A percentile compares a stretch with the other conserved stretches of the same genome.
phyloP scores from a whole-genome alignment of 768 basidiomycete species.

The Harrya chromipes region DNA sequence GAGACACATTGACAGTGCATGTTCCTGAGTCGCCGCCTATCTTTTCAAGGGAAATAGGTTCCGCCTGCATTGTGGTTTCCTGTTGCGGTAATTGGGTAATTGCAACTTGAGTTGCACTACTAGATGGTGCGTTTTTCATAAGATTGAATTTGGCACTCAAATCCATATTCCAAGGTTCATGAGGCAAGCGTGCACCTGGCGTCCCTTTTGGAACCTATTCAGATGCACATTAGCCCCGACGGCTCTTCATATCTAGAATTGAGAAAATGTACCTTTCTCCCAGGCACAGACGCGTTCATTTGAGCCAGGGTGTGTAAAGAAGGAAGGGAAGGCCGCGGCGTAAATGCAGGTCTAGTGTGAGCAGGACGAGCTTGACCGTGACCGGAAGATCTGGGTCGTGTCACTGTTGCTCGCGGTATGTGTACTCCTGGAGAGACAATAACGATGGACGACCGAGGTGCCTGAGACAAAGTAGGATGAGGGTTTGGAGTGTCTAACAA shows the following conservation, averaged over 20 bases:
- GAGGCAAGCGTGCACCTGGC: conserved; percentile 41
- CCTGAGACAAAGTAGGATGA: conserved; percentile 8
- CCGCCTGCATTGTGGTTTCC: neutral
- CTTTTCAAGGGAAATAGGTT: neutral
- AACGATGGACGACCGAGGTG: conserved; percentile 9
- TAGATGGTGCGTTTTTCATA: neutral
- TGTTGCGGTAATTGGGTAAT: neutral
- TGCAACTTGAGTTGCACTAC: neutral
- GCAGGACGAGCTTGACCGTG: conserved; percentile 38
- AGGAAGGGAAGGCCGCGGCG: conserved; percentile 40
- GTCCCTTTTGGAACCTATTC: conserved; percentile 39
- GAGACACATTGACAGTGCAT: conserved; percentile 3
- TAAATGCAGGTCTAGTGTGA: conserved; percentile 40
- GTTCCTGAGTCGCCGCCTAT: conserved; percentile 1
- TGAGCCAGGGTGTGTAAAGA: conserved; percentile 39
- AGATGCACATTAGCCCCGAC: neutral
- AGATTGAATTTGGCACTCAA: conserved; percentile 14
- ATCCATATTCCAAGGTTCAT: conserved; percentile 40
- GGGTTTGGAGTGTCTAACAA: neutral
- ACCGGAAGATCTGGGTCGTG: conserved; percentile 34
- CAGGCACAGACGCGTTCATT: conserved; percentile 33
- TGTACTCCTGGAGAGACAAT: conserved; percentile 11
- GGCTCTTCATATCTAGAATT: neutral
- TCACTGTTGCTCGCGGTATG: conserved; percentile 8
- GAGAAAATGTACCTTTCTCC: conserved; percentile 33